Percentiles rank a stretch among this genome's conserved stretches.
phyloP scores from a whole-genome alignment of 2,329 filamentous ascomycete genomes.

The Alternaria solani region DNA sequence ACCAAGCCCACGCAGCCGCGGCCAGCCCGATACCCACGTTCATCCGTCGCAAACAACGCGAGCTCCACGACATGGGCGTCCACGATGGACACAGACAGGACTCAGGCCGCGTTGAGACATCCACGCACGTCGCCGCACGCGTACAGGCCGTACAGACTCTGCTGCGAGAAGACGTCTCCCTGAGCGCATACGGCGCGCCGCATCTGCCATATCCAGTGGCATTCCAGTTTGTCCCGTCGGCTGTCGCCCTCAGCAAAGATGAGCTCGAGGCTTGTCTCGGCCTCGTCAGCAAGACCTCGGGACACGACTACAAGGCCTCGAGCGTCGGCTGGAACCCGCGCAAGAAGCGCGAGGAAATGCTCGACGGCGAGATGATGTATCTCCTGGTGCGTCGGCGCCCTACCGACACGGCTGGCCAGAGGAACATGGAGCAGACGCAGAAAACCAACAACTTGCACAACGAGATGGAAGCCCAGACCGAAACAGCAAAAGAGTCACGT shows the following conservation, averaged over 20 bases:
- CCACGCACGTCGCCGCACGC: slow-evolving; percentile 5
- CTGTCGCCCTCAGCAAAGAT: slow-evolving; percentile 40
- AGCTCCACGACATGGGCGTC: not conserved
- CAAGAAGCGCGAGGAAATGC: slow-evolving; percentile 73
- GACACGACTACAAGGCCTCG: slow-evolving; percentile 69
- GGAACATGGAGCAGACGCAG: not conserved
- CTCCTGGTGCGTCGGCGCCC: slow-evolving; percentile 58
- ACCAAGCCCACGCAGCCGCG: not conserved
- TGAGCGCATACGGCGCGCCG: slow-evolving; percentile 7
- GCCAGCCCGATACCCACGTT: not conserved
- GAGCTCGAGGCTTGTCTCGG: slow-evolving; percentile 61
- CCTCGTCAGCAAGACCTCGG: slow-evolving; percentile 70
- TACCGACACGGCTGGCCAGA: not conserved
- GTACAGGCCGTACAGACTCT: slow-evolving; percentile 9
- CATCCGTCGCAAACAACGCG: not conserved
- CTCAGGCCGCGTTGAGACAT: not conserved
- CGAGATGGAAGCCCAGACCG: too few species aligned
- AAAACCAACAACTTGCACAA: not conserved
- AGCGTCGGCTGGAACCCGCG: slow-evolving; percentile 68
- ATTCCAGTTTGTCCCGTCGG: slow-evolving; percentile 35
- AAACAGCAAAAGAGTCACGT: too few species aligned
- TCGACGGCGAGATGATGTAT: slow-evolving; percentile 71
- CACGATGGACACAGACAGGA: not conserved
- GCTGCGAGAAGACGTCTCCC: slow-evolving; percentile 9
- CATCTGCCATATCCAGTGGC: slow-evolving; percentile 8